A percentile compares a stretch with the other conserved stretches of the same genome.
Conservation (phyloP, 352 stramenopile genomes). For the Globisporangium radiosum region DNA sequence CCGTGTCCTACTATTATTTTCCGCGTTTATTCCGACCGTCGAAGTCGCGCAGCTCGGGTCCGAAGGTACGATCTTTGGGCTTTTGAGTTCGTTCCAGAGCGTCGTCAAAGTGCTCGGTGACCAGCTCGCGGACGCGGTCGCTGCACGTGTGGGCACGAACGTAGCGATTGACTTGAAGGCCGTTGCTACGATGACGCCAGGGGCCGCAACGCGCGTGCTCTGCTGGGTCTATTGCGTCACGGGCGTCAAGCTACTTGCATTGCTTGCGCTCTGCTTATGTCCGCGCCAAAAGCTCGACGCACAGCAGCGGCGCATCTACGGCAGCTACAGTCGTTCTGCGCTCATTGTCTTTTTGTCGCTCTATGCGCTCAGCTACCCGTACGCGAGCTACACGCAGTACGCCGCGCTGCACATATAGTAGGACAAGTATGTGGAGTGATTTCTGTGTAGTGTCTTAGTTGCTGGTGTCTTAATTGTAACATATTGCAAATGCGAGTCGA, state of each 20-base stretch:
- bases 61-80: constrained; percentile 35
- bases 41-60: constrained; percentile 36
- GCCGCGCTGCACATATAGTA: constrained; percentile 1
- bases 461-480: neutral
- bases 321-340: constrained; percentile 29
- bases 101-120: constrained; percentile 23
- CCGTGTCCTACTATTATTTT: constrained; percentile 22
- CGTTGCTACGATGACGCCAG: neutral
- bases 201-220: constrained; percentile 8
- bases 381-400: constrained; percentile 16
- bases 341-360: constrained; percentile 17
- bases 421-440: too few species aligned
- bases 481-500: too few species aligned
- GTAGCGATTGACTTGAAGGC: constrained; percentile 10
- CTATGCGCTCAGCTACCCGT: constrained; percentile 19
- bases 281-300: constrained; percentile 38
- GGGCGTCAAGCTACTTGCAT: constrained; percentile 14
- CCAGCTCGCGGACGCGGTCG: constrained; percentile 18
- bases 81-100: constrained; percentile 30
- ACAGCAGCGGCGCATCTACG: constrained; percentile 39
- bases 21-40: constrained; percentile 30
- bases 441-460: neutral
- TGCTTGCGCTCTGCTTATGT: constrained; percentile 20
- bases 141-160: neutral
- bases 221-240: constrained; percentile 14